Evolutionary conservation across 306 rosid genomes (phyloP).

Genomic region (Casuarina equisetifolia): DNA sequence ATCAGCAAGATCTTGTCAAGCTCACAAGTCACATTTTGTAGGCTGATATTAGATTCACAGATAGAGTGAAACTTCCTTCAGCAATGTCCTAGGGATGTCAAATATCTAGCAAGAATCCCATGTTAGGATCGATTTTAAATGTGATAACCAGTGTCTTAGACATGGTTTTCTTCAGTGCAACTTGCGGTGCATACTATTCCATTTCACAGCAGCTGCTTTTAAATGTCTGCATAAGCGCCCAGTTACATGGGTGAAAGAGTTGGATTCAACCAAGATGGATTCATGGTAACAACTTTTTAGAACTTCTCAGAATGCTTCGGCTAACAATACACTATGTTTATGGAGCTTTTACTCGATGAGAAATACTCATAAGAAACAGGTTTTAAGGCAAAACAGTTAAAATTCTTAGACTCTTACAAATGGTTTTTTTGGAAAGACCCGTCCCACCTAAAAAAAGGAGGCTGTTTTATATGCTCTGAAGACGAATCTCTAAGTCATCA

Average conservation of each 20-base stretch:
- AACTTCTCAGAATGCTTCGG: not conserved
- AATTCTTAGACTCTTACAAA: not conserved
- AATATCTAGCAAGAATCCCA: not conserved
- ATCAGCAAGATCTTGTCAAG: constrained; percentile 33
- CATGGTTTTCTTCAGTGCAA: not conserved
- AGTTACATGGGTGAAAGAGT: not conserved
- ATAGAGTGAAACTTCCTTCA: not conserved
- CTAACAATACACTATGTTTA: not conserved
- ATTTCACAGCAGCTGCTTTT: not conserved
- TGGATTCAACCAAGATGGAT: not conserved
- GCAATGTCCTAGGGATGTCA: not conserved
- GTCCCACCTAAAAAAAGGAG: not conserved
- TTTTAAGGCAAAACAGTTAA: not conserved
- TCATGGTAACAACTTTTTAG: not conserved
- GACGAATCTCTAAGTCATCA: not conserved
- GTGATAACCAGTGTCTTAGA: not conserved
- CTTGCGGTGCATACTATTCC: not conserved
- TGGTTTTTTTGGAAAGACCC: not conserved
- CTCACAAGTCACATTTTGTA: constrained; percentile 12
- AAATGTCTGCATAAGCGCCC: not conserved
- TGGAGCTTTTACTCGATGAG: not conserved
- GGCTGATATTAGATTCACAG: not conserved
- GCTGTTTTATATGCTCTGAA: not conserved
- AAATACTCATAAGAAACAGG: constrained; percentile 3
- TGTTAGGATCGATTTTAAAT: not conserved